phyloP scores from a whole-genome alignment of 306 rosid species.

The Prunus kanzakura region DNA sequence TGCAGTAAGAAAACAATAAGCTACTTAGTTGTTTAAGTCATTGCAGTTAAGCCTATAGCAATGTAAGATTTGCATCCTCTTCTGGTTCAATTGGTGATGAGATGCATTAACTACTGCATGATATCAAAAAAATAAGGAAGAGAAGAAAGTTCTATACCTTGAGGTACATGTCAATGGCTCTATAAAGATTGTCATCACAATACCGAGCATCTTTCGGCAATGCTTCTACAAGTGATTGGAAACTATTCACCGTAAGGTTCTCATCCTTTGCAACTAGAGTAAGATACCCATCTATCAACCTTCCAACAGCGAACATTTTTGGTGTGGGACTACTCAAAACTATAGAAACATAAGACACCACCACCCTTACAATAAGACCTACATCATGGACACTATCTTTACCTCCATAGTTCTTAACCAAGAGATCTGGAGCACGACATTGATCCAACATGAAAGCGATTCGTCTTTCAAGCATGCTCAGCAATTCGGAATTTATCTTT shows the following conservation, averaged over 20 bases:
- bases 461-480: conserved; percentile 49
- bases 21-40: neutral
- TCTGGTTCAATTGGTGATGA: too few species aligned
- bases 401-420: conserved; percentile 51
- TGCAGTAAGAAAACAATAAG: conserved; percentile 27
- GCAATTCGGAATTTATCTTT: conserved; percentile 42
- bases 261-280: conserved; percentile 58
- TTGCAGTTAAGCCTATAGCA: neutral
- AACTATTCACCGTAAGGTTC: conserved; percentile 44
- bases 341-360: conserved; percentile 40
- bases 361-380: conserved; percentile 44
- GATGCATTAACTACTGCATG: neutral
- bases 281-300: conserved; percentile 70
- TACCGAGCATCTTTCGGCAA: conserved; percentile 35
- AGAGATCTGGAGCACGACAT: conserved; percentile 49
- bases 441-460: conserved; percentile 53
- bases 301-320: conserved; percentile 51
- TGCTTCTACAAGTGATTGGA: conserved; percentile 49
- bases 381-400: conserved; percentile 48
- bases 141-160: conserved; percentile 15
- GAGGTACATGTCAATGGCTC: conserved; percentile 37
- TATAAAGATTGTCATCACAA: conserved; percentile 36
- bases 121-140: neutral
- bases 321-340: conserved; percentile 30
- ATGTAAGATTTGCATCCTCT: neutral